Evolutionary conservation across 2,329 filamentous ascomycete species (phyloP), one percentile per base, ranked within the genome.

Genomic region (Phialophora tarda): DNA sequence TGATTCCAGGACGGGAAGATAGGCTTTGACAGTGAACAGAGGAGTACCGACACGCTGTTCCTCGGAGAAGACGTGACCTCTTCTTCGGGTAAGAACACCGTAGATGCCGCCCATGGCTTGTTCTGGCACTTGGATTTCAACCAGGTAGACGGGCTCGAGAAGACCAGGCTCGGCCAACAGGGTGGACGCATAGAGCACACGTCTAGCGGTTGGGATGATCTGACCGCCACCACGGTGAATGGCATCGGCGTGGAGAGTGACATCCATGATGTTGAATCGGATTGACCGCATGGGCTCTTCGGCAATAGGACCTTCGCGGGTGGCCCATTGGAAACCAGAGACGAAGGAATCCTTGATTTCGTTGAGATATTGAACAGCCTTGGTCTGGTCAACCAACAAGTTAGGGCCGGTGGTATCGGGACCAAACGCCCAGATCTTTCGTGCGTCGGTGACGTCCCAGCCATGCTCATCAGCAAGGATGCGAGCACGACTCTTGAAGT

Each of bases 281-380:
- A 96, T 83, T 74, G 90, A 90, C 81, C 95, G 92, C 93, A 99
- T 94, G 77, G 95, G 95, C 89, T 99, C 95, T 85, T 99, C 95
- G 76, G 91, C 93, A 79, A 99, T 84, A 77, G 95, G 95, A 86
- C 95, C 95, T 88, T 99, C 95, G 80, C 94, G 91, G 76, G 92
- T 92, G 74, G 95, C 95, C 95, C 95, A 99, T 85, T 99, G 95
- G 93, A 99, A 99, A 89, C 95, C 95, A 75, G 95, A 98, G 79
- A 98, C 93, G 76, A 98, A 90, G 69, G 94, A 98, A 81, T 99
- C 95, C 91, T 99, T 99, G 89, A 99, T 99, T 91, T 99, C 95
- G 86, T 92, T 95, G 79, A 99, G 88, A 90, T 98, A 99, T 87
- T 99, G 95, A 74, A 99, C 95, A 76, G 95, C 95, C 92, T 98